Base-by-base conservation (phyloP, 2,329 filamentous ascomycete species). In the Akanthomyces uredinophilus region DNA sequence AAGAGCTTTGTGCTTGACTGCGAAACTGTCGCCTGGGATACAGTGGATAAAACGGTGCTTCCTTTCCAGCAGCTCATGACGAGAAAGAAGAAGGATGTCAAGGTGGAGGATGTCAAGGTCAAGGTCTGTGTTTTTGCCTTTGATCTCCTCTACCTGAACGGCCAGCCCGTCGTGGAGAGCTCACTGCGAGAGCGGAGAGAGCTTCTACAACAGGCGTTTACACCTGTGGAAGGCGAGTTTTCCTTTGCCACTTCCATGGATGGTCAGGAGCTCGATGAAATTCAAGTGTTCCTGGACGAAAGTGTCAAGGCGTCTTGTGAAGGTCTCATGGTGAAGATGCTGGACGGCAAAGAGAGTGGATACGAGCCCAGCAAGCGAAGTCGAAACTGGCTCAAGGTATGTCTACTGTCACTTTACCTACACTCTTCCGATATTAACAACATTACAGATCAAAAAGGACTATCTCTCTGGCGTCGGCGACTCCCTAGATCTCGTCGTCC, bases 51-150 rank as follows among this genome's bases (percentile, higher is more conserved):
- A 82, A 96, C 96, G 74, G 91, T 99, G 16, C 76, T 99, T 44
- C 95, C 95, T 0, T 99, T 99, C 80, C 95, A 99, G 74, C 92
- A 96, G 72, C 83, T 99, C 50, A 98, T 98, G 95, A 98, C 95
- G 16, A 85, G 95, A 60, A 99, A 99, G 79, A 89, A 91, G 74
- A 99, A 98, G 78, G 94, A 98, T 68, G 95, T 98, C 70, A 96
- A 96, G 74, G 82, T 91, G 8, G 93, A 96, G 71, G 94, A 98
- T 68, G 90, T 98, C 65, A 97, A 96, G 73, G 89, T 98, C 77
- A 95, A 96, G 73, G 94, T 98, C 50, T 98, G 93, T 74, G 92
- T 98, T 11, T 98, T 96, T 74, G 95, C 94, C 3, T 98, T 98
- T 73, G 95, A 98, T 72, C 78, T 99, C 61, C 82, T 99, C 11